Conservation (phyloP, 805 yeast species). For the Metschnikowia koreensis region DNA sequence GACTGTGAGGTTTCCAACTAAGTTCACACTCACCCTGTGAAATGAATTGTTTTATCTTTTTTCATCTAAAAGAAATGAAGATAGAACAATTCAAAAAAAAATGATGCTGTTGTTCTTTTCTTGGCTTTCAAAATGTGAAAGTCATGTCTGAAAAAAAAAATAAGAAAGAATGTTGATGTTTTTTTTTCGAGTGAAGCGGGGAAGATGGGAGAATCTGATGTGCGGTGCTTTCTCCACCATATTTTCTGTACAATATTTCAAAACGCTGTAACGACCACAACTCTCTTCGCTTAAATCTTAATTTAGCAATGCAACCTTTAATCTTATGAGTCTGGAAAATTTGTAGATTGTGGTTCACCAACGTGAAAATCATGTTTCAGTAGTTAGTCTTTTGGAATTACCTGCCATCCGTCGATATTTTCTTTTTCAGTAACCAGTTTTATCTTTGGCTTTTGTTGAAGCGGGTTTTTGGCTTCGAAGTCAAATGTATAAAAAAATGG, state of each 20-base stretch:
- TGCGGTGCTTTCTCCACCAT: slow-evolving; percentile 12
- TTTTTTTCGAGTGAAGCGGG: slow-evolving; percentile 12
- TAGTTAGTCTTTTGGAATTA: no score
- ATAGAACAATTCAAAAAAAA: background rate
- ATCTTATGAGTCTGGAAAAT: background rate
- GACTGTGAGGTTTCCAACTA: slow-evolving; percentile 49
- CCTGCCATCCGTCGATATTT: no score
- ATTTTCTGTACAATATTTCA: slow-evolving; percentile 15
- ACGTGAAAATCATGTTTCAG: no score
- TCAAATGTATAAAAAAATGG: no score
- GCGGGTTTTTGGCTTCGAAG: no score
- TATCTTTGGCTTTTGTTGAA: no score
- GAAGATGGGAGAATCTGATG: slow-evolving; percentile 16
- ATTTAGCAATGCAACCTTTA: slow-evolving; percentile 5
- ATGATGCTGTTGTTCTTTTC: background rate
- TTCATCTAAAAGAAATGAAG: no score
- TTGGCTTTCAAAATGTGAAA: background rate
- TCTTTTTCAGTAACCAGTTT: no score
- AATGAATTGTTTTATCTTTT: background rate
- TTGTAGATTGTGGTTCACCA: background rate
- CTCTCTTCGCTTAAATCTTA: slow-evolving; percentile 12
- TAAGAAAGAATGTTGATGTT: background rate
- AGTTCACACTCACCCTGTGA: background rate
- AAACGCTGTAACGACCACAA: slow-evolving; percentile 20
- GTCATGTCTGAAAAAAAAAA: background rate